Conservation (phyloP, 306 rosid genomes). For the Castanea sativa region DNA sequence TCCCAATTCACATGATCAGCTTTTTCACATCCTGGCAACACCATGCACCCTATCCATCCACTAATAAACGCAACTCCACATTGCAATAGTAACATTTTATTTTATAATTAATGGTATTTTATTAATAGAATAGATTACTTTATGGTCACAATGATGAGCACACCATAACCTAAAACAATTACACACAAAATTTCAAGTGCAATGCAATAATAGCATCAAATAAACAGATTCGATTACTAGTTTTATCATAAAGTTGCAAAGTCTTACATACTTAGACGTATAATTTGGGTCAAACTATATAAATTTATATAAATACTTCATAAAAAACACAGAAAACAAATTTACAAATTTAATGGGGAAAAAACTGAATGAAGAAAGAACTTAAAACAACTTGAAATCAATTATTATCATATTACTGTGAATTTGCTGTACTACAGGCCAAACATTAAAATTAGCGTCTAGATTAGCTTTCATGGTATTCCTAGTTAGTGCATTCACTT, state of each 20-base stretch:
- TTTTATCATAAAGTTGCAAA: too few relatives aligned
- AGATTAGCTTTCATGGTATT: background rate
- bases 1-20: background rate
- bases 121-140: too few relatives aligned
- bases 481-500: background rate
- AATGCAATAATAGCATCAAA: background rate
- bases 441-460: background rate
- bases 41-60: background rate
- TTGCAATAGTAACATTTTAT: background rate
- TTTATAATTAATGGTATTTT: too few relatives aligned
- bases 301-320: background rate
- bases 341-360: background rate
- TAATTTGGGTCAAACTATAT: background rate
- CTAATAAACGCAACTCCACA: background rate
- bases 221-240: too few relatives aligned
- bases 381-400: background rate
- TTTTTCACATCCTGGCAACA: background rate
- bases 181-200: too few relatives aligned
- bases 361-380: background rate
- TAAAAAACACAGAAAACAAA: background rate
- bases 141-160: too few relatives aligned
- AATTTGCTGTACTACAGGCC: background rate
- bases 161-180: too few relatives aligned
- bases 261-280: too few relatives aligned
- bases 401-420: background rate